Evolutionary conservation across 2,329 filamentous ascomycete species (phyloP), one percentile per base, ranked within the genome.

Genomic region (Xylariales sp.): DNA sequence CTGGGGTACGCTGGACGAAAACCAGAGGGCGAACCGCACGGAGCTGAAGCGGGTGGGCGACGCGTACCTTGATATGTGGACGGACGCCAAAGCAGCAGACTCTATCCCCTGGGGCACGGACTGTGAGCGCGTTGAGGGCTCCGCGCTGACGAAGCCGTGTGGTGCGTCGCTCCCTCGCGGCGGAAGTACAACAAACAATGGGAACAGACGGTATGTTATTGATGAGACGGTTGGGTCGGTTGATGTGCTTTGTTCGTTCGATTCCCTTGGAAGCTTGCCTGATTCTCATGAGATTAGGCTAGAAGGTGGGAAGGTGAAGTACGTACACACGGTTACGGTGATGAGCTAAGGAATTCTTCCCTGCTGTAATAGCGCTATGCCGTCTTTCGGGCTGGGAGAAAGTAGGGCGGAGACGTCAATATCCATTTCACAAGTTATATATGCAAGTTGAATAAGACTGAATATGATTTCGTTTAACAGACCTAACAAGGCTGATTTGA

Each of bases 1-100:
- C 62, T 80, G 79, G 79, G 69, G 59, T 3, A 63, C 75, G 8
- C 71, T 79, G 3, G 68, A 71, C 2, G 75, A 72, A 14, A 68
- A 59, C 2, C 69, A 74, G 43, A 65, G 76, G 3, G 72, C 74
- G 10, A 71, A 64, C 30, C 72, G 78, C 14, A 77, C 77, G 0
- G 71, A 78, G 53, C 75, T 80, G 12, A 75, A 74, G 65, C 72
- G 77, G n/a, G 73, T 78, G 0, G 79, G 78, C 18, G 79, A 80
- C 36, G 77, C 77, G 1, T 80, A 80, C 58, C 74, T 80, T 0
- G 78, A 80, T 56, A 80, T 80, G 78, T 80, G 79, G 78, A 79
- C 78, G 1, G 76, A 80, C 62, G 69, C 72, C 0, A 75, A 69
- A n/a, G 78, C 78, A 0, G 77, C 78, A 0, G 77, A 76, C 46